Evolutionary conservation across 805 yeast species (phyloP), one percentile per base, ranked within the genome.

Genomic region (Starmerella tilneyi): DNA sequence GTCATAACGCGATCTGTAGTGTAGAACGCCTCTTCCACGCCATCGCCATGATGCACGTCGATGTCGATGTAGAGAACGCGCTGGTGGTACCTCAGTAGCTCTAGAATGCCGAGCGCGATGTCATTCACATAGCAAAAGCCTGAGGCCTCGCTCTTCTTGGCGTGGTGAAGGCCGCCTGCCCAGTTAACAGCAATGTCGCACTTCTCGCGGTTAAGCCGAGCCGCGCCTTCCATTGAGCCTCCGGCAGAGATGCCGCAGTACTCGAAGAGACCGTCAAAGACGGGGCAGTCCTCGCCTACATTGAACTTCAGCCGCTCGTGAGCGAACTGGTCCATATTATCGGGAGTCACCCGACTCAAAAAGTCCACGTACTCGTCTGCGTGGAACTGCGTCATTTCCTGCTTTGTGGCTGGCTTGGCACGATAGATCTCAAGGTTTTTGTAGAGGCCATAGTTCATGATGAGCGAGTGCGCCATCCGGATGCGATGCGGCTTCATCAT

Each of bases 401-500:
- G 95, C 61, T 84, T 82, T 15, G 97, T 88, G 32, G 98, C 98
- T 1, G 97, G 96, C 63, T 86, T 88, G 34, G 97, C 96, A 41
- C 96, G 75, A 64, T 88, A 88, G 40, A 92, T 84, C 62, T 92
- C 97, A 96, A 92, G 89, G 66, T 89, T 83, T 64, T 88, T 85
- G 69, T 92, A 88, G 43, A 92, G 73, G 1, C 96, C 97, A 63
- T 92, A 92, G 66, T 89, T 88, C 94, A 92, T 89, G 54, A 92
- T 84, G 58, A 92, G 72, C 33, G 94, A 84, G 64, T 92, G 97
- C 7, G 97, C 94, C 94, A 92, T 88, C 76, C 97, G 81, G 68
- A 92, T 86, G 61, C 98, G 78, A 64, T 89, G 96, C 20, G 98
- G 98, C 63, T 92, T 92, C 98, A 92, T 92, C 32, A 96, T 96